A percentile compares a stretch with the other conserved stretches of the same genome.
Evolutionary conservation across 1,284 basidiomycete genomes (phyloP).

Genomic region (Puccinia triticina): DNA sequence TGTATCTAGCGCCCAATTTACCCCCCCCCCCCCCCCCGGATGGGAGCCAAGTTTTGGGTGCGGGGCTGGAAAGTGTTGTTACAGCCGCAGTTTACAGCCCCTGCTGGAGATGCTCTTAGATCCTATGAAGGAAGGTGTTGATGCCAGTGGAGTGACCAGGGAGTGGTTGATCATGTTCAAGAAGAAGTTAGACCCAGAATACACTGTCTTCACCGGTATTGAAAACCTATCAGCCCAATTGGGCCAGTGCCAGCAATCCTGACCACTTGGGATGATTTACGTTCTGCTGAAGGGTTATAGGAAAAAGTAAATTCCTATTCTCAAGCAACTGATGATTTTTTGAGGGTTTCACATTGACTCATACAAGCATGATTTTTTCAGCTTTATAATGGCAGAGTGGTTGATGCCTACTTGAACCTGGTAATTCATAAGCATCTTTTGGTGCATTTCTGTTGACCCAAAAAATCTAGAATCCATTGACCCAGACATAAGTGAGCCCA

Average conservation of each 20-base stretch:
- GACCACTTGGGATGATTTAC: constrained; percentile 98
- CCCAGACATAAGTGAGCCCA: constrained; percentile 64
- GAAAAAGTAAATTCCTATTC: constrained; percentile 60
- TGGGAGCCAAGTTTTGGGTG: too few species aligned
- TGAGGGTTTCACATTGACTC: not conserved
- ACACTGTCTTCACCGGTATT: constrained; percentile 96
- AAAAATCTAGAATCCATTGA: constrained; percentile 94
- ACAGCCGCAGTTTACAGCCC: too few species aligned
- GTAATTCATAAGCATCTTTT: constrained; percentile 88
- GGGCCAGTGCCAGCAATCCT: constrained; percentile 78
- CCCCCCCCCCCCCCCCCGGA: too few species aligned
- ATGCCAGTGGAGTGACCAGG: constrained; percentile 95
- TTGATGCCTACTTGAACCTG: constrained; percentile 94
- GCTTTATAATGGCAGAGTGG: constrained; percentile 90
- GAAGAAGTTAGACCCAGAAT: constrained; percentile 99
- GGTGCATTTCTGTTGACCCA: constrained; percentile 86
- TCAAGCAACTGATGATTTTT: not conserved
- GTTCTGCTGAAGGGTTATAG: constrained; percentile 96
- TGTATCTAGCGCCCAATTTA: too few species aligned
- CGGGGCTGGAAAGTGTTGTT: too few species aligned
- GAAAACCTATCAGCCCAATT: constrained; percentile 94
- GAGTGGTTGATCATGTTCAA: constrained; percentile 94
- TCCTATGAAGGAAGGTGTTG: constrained; percentile 98
- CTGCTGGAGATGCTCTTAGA: too few species aligned
- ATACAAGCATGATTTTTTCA: constrained; percentile 59